Conservation (phyloP, 192 early-diverging fungal genomes). For the Coemansia sp. region DNA sequence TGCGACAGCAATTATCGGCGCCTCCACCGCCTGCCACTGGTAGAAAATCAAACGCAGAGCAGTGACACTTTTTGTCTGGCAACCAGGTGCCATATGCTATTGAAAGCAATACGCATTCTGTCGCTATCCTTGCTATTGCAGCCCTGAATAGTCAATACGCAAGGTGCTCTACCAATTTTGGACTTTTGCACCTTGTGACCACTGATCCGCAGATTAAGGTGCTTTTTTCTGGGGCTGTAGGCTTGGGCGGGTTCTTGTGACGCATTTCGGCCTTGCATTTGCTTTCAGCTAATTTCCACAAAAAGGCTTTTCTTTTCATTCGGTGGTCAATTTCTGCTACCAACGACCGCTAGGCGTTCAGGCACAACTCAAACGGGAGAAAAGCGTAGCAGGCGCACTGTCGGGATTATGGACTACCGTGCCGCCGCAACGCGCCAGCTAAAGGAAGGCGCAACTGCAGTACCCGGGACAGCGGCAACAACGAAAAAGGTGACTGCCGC, state of each 20-base stretch:
- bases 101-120: not conserved
- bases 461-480: slow-evolving; percentile 11
- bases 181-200: no score
- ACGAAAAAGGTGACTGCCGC: not conserved
- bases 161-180: no score
- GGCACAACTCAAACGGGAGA: not conserved
- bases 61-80: not conserved
- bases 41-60: not conserved
- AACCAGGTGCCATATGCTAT: not conserved
- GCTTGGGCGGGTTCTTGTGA: not conserved
- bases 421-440: slow-evolving; percentile 46
- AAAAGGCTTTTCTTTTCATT: not conserved
- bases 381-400: slow-evolving; percentile 1
- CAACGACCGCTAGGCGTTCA: not conserved
- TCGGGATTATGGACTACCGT: slow-evolving; percentile 43
- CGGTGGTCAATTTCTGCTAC: not conserved
- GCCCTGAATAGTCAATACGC: not conserved
- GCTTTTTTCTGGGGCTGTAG: no score
- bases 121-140: not conserved
- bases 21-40: not conserved
- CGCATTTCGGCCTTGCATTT: not conserved
- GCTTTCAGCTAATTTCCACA: not conserved
- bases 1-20: not conserved
- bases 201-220: no score
- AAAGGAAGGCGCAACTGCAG: slow-evolving; percentile 21